Evolutionary conservation across 495 filamentous ascomycete species (phyloP).

Genomic region (Penicillium crystallinum): DNA sequence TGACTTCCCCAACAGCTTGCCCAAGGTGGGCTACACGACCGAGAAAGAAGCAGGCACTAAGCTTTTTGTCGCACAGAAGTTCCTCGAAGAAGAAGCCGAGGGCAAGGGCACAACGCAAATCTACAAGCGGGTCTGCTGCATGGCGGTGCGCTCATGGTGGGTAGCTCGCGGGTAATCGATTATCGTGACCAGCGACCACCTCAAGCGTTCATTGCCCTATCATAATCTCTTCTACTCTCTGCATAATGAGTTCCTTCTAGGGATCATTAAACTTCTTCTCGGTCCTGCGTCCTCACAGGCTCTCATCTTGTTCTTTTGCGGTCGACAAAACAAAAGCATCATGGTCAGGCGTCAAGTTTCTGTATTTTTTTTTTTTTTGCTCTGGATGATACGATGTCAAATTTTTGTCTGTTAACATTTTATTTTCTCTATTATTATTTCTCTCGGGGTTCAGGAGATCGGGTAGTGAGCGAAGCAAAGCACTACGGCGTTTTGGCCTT

Average conservation of each 20-base stretch:
- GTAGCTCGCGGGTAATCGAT: conserved; percentile 36
- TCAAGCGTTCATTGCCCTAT: not conserved
- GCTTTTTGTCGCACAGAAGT: conserved; percentile 73
- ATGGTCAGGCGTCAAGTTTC: conserved; percentile 23
- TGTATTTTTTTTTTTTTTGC: not conserved
- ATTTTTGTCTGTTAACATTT: conserved; percentile 1
- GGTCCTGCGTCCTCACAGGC: conserved; percentile 5
- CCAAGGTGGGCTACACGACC: conserved; percentile 54
- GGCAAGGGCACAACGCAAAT: conserved; percentile 75
- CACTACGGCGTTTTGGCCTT: conserved; percentile 24
- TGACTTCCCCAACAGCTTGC: conserved; percentile 57
- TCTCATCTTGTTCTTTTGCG: conserved; percentile 6
- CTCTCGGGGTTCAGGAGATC: conserved; percentile 14
- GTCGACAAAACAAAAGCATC: conserved; percentile 23
- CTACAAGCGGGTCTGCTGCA: conserved; percentile 68
- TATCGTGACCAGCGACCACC: not conserved
- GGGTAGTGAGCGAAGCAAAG: conserved; percentile 22
- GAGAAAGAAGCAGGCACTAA: conserved; percentile 67
- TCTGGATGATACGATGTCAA: conserved; percentile 3
- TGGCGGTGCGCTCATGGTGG: conserved; percentile 58
- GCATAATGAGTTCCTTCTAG: not conserved
- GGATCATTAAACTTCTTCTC: conserved; percentile 1
- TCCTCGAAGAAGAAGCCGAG: conserved; percentile 68
- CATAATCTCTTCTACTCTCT: conserved; percentile 4
- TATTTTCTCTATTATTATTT: conserved; percentile 2